Conservation (phyloP, 2,329 filamentous ascomycete species). For the Salinomyces thailandicus region DNA sequence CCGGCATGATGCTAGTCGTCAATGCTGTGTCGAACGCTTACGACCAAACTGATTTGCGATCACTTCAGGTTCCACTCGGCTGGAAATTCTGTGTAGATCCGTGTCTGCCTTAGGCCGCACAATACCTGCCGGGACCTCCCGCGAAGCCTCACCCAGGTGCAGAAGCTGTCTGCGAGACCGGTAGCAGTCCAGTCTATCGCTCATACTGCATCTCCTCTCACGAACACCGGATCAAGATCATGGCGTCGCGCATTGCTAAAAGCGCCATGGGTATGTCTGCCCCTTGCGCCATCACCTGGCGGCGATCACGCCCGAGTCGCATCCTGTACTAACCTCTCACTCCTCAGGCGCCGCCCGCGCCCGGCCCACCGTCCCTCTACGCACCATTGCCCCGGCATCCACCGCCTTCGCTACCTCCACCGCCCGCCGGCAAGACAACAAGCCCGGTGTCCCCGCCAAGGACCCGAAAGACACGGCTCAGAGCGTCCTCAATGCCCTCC, state of each 20-base stretch:
- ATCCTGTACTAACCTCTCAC: constrained; percentile 10
- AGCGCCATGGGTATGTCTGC: constrained; percentile 72
- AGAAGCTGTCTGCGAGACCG: not conserved
- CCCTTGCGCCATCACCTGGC: not conserved
- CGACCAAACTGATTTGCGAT: no score
- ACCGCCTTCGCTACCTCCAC: constrained; percentile 56
- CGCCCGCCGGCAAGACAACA: constrained; percentile 49
- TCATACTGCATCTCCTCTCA: constrained; percentile 1
- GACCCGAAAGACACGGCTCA: constrained; percentile 96
- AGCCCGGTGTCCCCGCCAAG: constrained; percentile 68
- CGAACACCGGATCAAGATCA: constrained; percentile 48
- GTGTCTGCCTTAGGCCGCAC: no score
- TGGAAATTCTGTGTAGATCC: no score
- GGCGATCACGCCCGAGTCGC: not conserved
- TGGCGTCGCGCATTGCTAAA: constrained; percentile 96
- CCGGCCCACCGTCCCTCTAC: constrained; percentile 57
- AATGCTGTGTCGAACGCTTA: no score
- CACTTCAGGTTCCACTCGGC: no score
- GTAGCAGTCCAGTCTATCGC: no score
- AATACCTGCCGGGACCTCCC: not conserved
- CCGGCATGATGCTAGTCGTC: constrained; percentile 30
- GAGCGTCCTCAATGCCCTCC: constrained; percentile 85
- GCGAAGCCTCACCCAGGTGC: not conserved
- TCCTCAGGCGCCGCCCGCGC: constrained; percentile 56
- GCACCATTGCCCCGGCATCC: constrained; percentile 64